Conservation (phyloP, 2,329 filamentous ascomycete species). For the Cryphonectria japonica region DNA sequence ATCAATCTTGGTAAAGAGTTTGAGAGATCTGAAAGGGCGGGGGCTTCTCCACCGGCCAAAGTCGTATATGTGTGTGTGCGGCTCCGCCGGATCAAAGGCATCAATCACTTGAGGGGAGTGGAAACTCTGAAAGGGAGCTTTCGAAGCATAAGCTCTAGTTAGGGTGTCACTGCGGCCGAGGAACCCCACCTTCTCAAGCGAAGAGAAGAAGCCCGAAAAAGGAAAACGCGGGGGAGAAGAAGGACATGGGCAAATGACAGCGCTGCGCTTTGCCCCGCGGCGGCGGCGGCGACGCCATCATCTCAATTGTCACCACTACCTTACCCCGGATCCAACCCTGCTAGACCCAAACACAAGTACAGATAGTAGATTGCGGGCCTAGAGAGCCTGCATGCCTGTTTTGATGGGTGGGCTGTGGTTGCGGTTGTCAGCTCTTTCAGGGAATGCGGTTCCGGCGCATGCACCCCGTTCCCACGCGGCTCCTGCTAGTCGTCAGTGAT, state of each 20-base stretch:
- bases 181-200: not conserved
- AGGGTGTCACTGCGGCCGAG: not conserved
- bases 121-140: not conserved
- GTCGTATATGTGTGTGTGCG: constrained; percentile 19
- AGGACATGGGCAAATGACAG: not conserved
- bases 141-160: not conserved
- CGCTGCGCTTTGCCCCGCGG: not conserved
- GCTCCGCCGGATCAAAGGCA: constrained; percentile 25
- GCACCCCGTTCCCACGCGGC: too few species aligned
- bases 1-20: not conserved
- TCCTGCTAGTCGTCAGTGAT: not conserved
- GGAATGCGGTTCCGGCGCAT: not conserved
- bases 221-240: not conserved
- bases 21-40: not conserved
- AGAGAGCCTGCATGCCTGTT: not conserved
- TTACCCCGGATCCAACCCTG: constrained; percentile 19
- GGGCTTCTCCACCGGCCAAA: not conserved
- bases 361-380: not conserved
- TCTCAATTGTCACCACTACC: not conserved
- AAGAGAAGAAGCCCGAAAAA: not conserved
- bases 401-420: not conserved
- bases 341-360: not conserved
- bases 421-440: not conserved
- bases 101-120: not conserved
- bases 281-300: not conserved